Percentiles rank a stretch among this genome's conserved stretches.
Conservation (phyloP, 2,329 filamentous ascomycete species). For the Curvularia verruculosa region DNA sequence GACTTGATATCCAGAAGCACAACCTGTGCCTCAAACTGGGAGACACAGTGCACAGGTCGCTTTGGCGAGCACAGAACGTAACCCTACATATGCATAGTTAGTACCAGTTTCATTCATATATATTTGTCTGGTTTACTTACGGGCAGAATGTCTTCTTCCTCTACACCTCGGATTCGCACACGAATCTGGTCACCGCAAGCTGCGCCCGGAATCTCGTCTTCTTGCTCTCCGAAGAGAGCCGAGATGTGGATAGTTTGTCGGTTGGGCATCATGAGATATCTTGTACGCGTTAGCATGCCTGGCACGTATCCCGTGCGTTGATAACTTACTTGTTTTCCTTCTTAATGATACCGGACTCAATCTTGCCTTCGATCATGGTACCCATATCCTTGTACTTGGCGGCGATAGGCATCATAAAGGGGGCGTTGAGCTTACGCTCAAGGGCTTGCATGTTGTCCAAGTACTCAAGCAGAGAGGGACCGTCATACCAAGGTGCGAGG, state of each 20-base stretch:
- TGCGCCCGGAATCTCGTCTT: conserved; percentile 83
- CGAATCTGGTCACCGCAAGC: conserved; percentile 96
- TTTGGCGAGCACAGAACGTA: conserved; percentile 97
- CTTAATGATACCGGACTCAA: conserved; percentile 70
- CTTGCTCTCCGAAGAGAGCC: conserved; percentile 91
- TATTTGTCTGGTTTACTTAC: conserved; percentile 44
- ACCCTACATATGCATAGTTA: conserved; percentile 43
- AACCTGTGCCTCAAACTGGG: conserved; percentile 93
- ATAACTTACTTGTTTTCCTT: conserved; percentile 15
- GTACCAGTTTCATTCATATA: not conserved
- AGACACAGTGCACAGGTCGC: conserved; percentile 88
- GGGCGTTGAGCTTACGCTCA: conserved; percentile 94
- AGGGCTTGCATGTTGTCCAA: conserved; percentile 92
- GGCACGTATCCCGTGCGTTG: too few species aligned
- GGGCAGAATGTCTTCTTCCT: conserved; percentile 95
- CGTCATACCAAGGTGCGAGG: conserved; percentile 80
- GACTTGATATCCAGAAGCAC: conserved; percentile 92
- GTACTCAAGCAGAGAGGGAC: conserved; percentile 91
- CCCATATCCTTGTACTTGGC: conserved; percentile 98
- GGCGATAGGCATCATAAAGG: conserved; percentile 98
- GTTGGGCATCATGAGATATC: conserved; percentile 94
- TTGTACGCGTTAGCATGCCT: conserved; percentile 61
- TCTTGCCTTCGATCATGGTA: conserved; percentile 96
- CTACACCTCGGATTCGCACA: conserved; percentile 87
- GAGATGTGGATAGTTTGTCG: conserved; percentile 79